Evolutionary conservation across 163 green algal species (phyloP), one percentile per base, ranked within the genome.

Genomic region (Chlorella variabilis): DNA sequence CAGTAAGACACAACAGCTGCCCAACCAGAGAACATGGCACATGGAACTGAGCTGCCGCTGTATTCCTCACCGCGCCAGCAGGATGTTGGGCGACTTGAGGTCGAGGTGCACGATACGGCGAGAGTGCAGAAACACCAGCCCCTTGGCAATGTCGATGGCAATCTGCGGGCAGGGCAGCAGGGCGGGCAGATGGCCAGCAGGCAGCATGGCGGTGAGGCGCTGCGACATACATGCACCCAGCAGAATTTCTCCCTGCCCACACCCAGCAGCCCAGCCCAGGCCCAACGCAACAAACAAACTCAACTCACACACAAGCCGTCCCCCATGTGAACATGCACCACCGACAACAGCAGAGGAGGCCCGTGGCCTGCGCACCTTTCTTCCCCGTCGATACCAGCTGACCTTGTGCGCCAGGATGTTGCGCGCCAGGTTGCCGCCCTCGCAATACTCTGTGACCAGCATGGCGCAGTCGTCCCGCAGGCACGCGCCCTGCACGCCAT

Each of bases 21-120:
- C 11, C 45, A 15, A 23, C 45, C 45, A 11, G 45, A 15, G 15
- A 54, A 54, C 59, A 27, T n/a, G n/a, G n/a, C n/a, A n/a, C n/a
- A n/a, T n/a, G n/a, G n/a, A n/a, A n/a, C n/a, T n/a, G n/a, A n/a
- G n/a, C n/a, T n/a, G n/a, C n/a, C n/a, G n/a, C n/a, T n/a, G n/a
- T n/a, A n/a, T n/a, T n/a, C n/a, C 66, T 45, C 41, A 70, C 61
- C 69, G 20, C 4, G 81, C 69, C 7, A 92, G 81, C 66, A 92
- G 84, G 5, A 92, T 85, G 83, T 92, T 92, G 48, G 82, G 39
- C 25, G 59, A 77, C 70, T 91, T 90, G 29, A 91, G 58, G 49
- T 89, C 84, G 13, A 90, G 70, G 74, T 93, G 88, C 11, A 90
- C 83, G 67, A 92, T 82, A 11, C 78, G 62, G 38, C 75, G 78